Base-by-base conservation (phyloP, 345 rosid genomes). In the Psidium friedrichsthalianum region DNA sequence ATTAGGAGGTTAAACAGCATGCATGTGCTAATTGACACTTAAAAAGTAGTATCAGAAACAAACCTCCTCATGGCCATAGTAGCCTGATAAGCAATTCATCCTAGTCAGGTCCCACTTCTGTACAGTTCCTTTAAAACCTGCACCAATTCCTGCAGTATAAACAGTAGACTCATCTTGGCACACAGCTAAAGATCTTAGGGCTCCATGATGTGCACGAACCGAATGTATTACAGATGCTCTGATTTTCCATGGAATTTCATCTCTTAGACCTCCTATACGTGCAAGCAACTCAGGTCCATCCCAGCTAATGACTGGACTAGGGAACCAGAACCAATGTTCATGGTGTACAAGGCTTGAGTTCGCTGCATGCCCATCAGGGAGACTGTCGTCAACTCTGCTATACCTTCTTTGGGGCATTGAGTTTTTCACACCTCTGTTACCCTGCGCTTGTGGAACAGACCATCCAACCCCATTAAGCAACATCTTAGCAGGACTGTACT, bases 11-110 rank as follows among this genome's bases (percentile, higher is more conserved):
- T 69, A 69, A 69, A 69, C 80, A 49, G 29, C 51, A 56, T 24
- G 55, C 52, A 82, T 24, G 21, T 8, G 56, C 57, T 42, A 49
- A 49, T n/a, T 58, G 44, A 51, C 54, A 58, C 25, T 8, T 32
- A 47, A 44, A 76, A 40, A 51, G 27, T 32, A 82, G 40, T 16
- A 21, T 52, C 49, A 89, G 88, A 84, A 89, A 86, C 95, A 51
- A 87, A 96, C 99, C 99, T 96, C 99, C 87, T 96, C 99, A 88
- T 96, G 99, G 83, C 95, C 99, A 93, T 94, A 89, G 92, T 96
- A 96, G 82, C 98, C 94, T 56, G 93, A 95, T 64, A 93, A 87
- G 85, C 96, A 92, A 89, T 90, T 94, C 87, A 95, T 89, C 93
- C 94, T 94, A 56, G 94, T 88, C 84, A 96, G 93, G 84, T 96